A percentile compares a stretch with the other conserved stretches of the same genome.
phyloP scores from a whole-genome alignment of 108 stramenopile species.

The Skeletonema tropicum region DNA sequence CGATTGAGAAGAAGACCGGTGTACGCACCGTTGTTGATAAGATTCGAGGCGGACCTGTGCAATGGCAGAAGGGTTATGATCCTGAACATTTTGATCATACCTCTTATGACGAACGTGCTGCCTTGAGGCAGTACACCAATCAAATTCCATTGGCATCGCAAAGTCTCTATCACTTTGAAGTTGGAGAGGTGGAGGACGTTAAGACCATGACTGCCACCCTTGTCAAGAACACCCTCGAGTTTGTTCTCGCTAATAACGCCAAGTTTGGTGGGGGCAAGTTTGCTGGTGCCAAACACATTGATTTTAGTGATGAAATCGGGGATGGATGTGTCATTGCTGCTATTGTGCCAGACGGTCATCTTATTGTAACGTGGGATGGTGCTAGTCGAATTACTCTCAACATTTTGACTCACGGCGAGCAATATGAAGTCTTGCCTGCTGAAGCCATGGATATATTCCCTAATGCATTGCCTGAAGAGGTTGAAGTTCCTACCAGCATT shows the following conservation, averaged over 20 bases:
- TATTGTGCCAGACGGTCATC: constrained; percentile 23
- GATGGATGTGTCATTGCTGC: constrained; percentile 49
- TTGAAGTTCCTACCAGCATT: background rate
- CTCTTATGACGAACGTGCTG: constrained; percentile 47
- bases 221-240: background rate
- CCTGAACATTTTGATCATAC: constrained; percentile 50
- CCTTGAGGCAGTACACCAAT: constrained; percentile 31
- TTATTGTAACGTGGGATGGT: constrained; percentile 60
- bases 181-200: background rate
- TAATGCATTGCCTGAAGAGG: background rate
- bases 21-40: constrained; percentile 41
- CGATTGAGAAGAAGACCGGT: constrained; percentile 46
- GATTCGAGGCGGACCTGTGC: constrained; percentile 45
- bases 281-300: constrained; percentile 3
- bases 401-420: constrained; percentile 47
- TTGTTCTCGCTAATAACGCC: background rate
- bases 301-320: constrained; percentile 31
- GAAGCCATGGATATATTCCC: no score
- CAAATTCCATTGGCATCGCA: constrained; percentile 20
- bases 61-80: constrained; percentile 45
- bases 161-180: background rate
- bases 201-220: background rate
- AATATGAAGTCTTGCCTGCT: background rate
- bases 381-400: constrained; percentile 50
- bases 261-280: background rate